These are phyloP conservation scores for Aspergillus ochraceus DNA, from an alignment of 2,329 filamentous ascomycete species.

Conservation along the genomic window DNA sequence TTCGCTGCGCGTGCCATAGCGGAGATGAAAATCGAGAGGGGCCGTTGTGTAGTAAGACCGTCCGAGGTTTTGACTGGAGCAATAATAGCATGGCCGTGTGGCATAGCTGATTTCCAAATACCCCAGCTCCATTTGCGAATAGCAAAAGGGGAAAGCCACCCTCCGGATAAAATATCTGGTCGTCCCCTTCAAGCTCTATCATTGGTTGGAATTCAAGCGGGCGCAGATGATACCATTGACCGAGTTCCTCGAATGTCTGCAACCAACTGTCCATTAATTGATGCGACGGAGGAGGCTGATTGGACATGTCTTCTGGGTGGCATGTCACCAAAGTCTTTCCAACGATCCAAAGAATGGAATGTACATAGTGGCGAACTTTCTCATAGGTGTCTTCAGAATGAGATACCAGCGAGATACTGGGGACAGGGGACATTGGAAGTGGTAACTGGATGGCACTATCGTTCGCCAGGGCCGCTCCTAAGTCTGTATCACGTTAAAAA, in stretches of 20 bases:
- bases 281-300: constrained; percentile 8
- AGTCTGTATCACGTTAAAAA: constrained; percentile 16
- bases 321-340: constrained; percentile 22
- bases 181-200: constrained; percentile 37
- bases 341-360: constrained; percentile 27
- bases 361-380: constrained; percentile 21
- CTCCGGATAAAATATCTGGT: constrained; percentile 12
- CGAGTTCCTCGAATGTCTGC: constrained; percentile 25
- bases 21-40: constrained; percentile 41
- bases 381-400: constrained; percentile 18
- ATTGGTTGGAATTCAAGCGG: constrained; percentile 30
- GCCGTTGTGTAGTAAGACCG: constrained; percentile 33
- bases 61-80: constrained; percentile 53
- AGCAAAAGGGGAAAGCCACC: constrained; percentile 41
- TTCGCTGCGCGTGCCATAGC: constrained; percentile 51
- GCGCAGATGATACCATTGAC: constrained; percentile 29
- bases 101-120: constrained; percentile 55
- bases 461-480: constrained; percentile 26
- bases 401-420: constrained; percentile 5
- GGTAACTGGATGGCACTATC: constrained; percentile 16
- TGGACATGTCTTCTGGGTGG: constrained; percentile 15
- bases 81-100: constrained; percentile 57
- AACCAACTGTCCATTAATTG: constrained; percentile 21
- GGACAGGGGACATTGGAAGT: constrained; percentile 18
- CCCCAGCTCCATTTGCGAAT: constrained; percentile 47